Percentiles rank a stretch among this genome's conserved stretches.
phyloP scores from a whole-genome alignment of 1,139 yeast species.

The Yamadazyma mexicana region DNA sequence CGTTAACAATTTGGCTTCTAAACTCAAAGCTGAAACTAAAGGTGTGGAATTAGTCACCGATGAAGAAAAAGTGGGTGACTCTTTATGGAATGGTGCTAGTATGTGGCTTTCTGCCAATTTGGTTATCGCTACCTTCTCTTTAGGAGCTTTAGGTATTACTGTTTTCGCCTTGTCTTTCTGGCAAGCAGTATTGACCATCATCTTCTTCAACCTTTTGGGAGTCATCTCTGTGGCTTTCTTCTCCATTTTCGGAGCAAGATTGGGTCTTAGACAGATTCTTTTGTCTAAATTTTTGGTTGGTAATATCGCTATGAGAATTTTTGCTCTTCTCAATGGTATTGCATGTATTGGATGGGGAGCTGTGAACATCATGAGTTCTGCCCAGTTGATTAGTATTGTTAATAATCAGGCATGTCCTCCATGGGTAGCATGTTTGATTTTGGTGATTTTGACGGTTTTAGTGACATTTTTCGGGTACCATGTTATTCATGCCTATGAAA shows the following conservation, averaged over 20 bases:
- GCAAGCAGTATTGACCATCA: slow-evolving; percentile 59
- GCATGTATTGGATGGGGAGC: slow-evolving; percentile 99
- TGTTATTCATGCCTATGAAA: slow-evolving; percentile 79
- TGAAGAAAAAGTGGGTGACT: slow-evolving; percentile 61
- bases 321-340: slow-evolving; percentile 73
- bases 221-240: slow-evolving; percentile 78
- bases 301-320: slow-evolving; percentile 69
- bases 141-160: slow-evolving; percentile 77
- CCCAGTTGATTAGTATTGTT: slow-evolving; percentile 78
- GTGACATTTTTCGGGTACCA: slow-evolving; percentile 88
- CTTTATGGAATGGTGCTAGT: slow-evolving; percentile 69
- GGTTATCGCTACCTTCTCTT: slow-evolving; percentile 80
- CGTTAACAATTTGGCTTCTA: slow-evolving; percentile 30
- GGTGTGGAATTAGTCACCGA: slow-evolving; percentile 72
- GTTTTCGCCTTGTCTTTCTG: slow-evolving; percentile 59
- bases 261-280: slow-evolving; percentile 88
- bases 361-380: slow-evolving; percentile 86
- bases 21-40: slow-evolving; percentile 58
- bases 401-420: slow-evolving; percentile 74
- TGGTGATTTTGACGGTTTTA: slow-evolving; percentile 65
- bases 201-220: slow-evolving; percentile 76
- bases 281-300: slow-evolving; percentile 80
- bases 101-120: slow-evolving; percentile 95
- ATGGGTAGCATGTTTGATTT: slow-evolving; percentile 86
- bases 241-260: slow-evolving; percentile 78